A percentile compares a stretch with the other conserved stretches of the same genome.
Evolutionary conservation across 2,329 filamentous ascomycete species (phyloP).

Genomic region (Talaromyces marneffei): DNA sequence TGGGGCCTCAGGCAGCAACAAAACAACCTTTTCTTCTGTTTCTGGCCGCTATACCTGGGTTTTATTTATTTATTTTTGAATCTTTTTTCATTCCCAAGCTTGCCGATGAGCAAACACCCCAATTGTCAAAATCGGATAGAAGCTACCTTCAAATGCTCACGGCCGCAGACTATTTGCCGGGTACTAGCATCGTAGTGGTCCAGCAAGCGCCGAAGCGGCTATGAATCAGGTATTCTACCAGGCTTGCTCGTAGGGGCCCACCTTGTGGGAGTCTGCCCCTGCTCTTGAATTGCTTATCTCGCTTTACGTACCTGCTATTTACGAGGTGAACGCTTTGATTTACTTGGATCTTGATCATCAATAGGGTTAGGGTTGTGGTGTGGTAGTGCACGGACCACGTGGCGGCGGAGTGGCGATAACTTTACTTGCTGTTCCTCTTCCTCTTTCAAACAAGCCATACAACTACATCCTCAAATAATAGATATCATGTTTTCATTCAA

Average conservation of each 20-base stretch:
- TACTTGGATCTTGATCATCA: neutral
- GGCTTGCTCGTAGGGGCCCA: neutral
- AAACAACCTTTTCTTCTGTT: neutral
- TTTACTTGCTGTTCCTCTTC: neutral
- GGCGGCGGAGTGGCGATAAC: constrained; percentile 3
- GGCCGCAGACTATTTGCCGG: neutral
- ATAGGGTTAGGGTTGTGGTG: neutral
- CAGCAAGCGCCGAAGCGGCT: neutral
- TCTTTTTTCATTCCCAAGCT: neutral
- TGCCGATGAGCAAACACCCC: neutral
- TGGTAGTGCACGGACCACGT: constrained; percentile 9
- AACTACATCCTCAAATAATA: neutral
- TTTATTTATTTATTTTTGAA: too few species aligned
- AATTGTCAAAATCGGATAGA: constrained; percentile 3
- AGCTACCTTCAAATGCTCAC: neutral
- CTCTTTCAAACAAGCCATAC: neutral
- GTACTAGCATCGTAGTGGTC: neutral
- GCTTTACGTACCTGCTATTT: neutral
- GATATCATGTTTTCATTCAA: neutral
- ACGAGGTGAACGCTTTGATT: neutral
- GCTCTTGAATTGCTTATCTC: neutral
- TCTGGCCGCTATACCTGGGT: too few species aligned
- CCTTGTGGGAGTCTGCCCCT: neutral
- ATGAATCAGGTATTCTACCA: neutral
- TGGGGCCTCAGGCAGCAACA: neutral